Evolutionary conservation across 108 stramenopile genomes (phyloP), one percentile per base, ranked within the genome.

Genomic region (Cyclotella cryptica): DNA sequence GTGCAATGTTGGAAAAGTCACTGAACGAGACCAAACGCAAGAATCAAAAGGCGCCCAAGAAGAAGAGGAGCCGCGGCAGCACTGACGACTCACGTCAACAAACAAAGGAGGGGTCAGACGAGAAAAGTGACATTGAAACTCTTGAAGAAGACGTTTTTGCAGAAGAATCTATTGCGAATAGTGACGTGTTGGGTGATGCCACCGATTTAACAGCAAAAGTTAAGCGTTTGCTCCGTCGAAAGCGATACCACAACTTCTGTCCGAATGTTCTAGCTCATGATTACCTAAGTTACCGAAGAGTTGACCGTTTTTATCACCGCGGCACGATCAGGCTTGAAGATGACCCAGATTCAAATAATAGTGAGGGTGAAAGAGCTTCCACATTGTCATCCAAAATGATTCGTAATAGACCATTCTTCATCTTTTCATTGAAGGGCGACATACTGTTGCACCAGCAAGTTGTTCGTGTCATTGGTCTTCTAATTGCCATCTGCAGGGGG

Each of bases 231-330:
- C 61, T 41, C 14, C 55, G 74, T 59, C 74, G 93, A 46, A 88
- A 83, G 35, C 74, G 91, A 17, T 95, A 84, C 77, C 92, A 95
- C 78, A 95, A 95, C 64, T 95, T 94, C 54, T 84, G 87, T 11
- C 87, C 87, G 8, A 74, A 59, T 19, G 40, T 85, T 1, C 76
- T 92, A 66, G 87, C 93, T 18, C 93, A 94, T 54, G 90, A 94
- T 28, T 94, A 78, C 65, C 54, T 92, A 0, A 77, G 90, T 0
- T 91, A 81, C 53, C 77, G 93, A 15, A 73, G 93, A 30, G 14
- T 94, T 41, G 90, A 92, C 62, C 83, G 91, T 26, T 66, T 94
- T 30, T 92, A 88, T 66, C 93, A 94, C 77, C 84, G 90, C 43
- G 87, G 88, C 21, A 90, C 91, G 12, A 26, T 92, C 39, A 79